Evolutionary conservation across 2,329 filamentous ascomycete species (phyloP).

Genomic region (Metarhizium sp.): DNA sequence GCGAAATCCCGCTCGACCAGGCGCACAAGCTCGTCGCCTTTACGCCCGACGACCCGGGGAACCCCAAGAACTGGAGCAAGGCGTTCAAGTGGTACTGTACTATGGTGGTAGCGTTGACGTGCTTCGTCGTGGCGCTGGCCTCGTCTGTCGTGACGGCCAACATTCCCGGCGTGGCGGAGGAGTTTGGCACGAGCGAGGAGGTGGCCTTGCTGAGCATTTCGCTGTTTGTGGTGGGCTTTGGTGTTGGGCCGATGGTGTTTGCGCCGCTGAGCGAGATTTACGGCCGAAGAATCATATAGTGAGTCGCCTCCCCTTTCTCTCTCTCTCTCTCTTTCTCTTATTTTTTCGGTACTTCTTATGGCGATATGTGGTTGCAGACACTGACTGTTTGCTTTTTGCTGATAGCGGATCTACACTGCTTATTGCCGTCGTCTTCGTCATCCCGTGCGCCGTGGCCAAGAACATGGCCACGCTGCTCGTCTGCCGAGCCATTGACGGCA

Average conservation of each 20-base stretch:
- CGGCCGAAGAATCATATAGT: slow-evolving; percentile 64
- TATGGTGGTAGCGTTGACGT: slow-evolving; percentile 71
- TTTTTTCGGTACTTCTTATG: neutral
- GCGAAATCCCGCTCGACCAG: too few relatives aligned
- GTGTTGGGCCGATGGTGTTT: slow-evolving; percentile 71
- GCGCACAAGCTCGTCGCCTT: too few relatives aligned
- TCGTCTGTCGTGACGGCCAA: slow-evolving; percentile 74
- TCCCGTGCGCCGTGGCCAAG: slow-evolving; percentile 67
- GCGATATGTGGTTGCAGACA: too few relatives aligned
- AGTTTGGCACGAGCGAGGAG: slow-evolving; percentile 62
- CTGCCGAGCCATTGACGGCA: slow-evolving; percentile 65
- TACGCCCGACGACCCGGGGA: slow-evolving; percentile 56
- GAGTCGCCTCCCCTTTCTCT: neutral
- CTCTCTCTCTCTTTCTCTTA: too few relatives aligned
- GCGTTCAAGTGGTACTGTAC: slow-evolving; percentile 74
- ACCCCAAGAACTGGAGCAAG: slow-evolving; percentile 82
- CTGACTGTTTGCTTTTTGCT: too few relatives aligned
- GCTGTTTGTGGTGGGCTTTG: slow-evolving; percentile 75
- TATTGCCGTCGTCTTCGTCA: slow-evolving; percentile 67
- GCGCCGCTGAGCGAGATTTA: slow-evolving; percentile 70
- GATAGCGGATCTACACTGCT: slow-evolving; percentile 49
- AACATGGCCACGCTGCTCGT: slow-evolving; percentile 71
- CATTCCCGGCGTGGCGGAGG: slow-evolving; percentile 50
- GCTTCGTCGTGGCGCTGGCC: slow-evolving; percentile 63
- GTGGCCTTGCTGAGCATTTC: slow-evolving; percentile 64